Conservation (phyloP, 2,329 filamentous ascomycete species). For the Akanthomyces lecanii region DNA sequence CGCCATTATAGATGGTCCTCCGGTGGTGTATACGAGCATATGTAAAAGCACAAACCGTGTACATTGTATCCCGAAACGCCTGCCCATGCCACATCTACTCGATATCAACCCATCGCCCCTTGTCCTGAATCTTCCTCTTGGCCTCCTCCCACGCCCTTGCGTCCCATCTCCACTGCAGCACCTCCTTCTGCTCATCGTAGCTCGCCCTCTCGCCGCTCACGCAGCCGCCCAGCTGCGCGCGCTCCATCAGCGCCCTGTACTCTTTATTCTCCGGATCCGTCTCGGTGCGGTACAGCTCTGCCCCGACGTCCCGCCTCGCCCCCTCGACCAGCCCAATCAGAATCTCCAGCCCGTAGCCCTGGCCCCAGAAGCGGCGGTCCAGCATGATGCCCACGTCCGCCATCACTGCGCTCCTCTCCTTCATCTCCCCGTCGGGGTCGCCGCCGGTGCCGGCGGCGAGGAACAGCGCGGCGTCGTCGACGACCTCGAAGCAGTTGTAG, state of each 20-base stretch:
- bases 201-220: slow-evolving; percentile 14
- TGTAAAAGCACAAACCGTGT: neutral
- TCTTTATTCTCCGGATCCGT: slow-evolving; percentile 20
- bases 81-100: neutral
- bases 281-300: slow-evolving; percentile 20
- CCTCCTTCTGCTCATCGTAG: slow-evolving; percentile 14
- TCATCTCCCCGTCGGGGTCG: neutral
- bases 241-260: slow-evolving; percentile 18
- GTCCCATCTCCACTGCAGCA: slow-evolving; percentile 16
- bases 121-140: slow-evolving; percentile 17
- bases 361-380: slow-evolving; percentile 21
- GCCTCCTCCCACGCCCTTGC: slow-evolving; percentile 18
- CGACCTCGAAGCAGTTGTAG: slow-evolving; percentile 20
- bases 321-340: slow-evolving; percentile 23
- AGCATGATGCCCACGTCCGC: slow-evolving; percentile 23
- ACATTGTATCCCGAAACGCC: neutral
- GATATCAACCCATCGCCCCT: slow-evolving; percentile 18
- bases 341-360: slow-evolving; percentile 23
- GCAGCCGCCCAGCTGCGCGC: slow-evolving; percentile 12
- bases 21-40: too few relatives aligned
- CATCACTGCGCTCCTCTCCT: neutral
- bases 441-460: neutral
- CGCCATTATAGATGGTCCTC: neutral
- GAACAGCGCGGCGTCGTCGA: neutral
- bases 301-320: slow-evolving; percentile 20